Evolutionary conservation across 2,329 filamentous ascomycete species (phyloP), one percentile per base, ranked within the genome.

Genomic region (Fusarium sp.): DNA sequence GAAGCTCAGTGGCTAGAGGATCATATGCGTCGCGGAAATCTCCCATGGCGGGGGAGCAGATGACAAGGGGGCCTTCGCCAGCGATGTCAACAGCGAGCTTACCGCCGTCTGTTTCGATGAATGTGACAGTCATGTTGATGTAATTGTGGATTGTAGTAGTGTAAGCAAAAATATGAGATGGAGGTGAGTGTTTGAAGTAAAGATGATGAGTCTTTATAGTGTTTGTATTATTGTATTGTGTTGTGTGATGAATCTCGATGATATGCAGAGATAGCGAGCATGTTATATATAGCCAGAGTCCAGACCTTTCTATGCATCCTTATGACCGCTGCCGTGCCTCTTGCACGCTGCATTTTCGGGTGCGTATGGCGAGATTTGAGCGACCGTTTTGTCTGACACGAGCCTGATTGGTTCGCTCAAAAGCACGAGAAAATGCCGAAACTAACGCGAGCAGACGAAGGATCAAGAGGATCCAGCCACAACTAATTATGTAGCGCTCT

Each of bases 21-120:
- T 36, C 41, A 14, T 65, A 68, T 35, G 50, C 59, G 18, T 68
- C 65, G 21, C 65, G 59, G 1, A 67, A 66, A 3, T 68, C 65
- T n/a, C 65, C 65, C 64, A 68, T 51, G 0, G 33, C 65, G 2
- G 65, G 65, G 2, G 65, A 68, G 17, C 65, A 68, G 42, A 68
- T 61, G 29, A 68, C 25, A 1, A 68, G 64, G 13, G 65, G 65
- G 1, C 65, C 65, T 5, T 61, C 46, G 4, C 65, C 65, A 1
- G 57, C 48, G 4, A 68, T 41, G 1, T 68, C 59, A 1, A 68
- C 46, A 8, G 64, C 65, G 15, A 68, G 65, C 2, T 61, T 68
- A 33, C 65, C 65, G 1, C 60, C 59, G 6, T 68, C 64, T 5
- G 50, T 66, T n/a, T 68, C 64, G 17, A 68, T 53, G 15, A 37